Evolutionary conservation across 441 rosid genomes (phyloP).

Genomic region (Gossypium schwendimanii): DNA sequence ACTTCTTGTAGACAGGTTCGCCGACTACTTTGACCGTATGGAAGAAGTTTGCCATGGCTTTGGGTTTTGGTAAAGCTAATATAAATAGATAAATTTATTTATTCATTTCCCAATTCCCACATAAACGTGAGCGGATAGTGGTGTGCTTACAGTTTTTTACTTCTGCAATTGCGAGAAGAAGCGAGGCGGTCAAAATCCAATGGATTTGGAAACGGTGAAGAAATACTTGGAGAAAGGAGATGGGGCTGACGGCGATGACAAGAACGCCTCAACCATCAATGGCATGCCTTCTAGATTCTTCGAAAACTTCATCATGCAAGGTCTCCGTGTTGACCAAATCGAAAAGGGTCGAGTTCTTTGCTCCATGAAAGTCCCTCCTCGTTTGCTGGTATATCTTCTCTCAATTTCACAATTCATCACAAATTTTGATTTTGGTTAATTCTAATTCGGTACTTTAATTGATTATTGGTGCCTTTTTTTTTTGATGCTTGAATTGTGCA

Average conservation of each 20-base stretch:
- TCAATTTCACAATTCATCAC: background rate
- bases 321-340: conserved; percentile 47
- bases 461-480: background rate
- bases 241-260: conserved; percentile 19
- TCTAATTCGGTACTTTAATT: background rate
- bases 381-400: conserved; percentile 46
- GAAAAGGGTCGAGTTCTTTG: conserved; percentile 73
- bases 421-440: background rate
- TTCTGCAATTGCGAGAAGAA: background rate
- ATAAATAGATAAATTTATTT: background rate
- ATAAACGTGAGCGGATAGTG: too few species aligned
- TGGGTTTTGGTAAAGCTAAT: background rate
- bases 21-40: background rate
- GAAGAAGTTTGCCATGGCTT: background rate
- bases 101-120: background rate
- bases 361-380: conserved; percentile 73
- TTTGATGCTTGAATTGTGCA: background rate
- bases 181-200: background rate
- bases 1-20: background rate
- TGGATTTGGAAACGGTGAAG: conserved; percentile 51
- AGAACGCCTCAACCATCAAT: conserved; percentile 24
- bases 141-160: too few species aligned
- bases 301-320: conserved; percentile 53
- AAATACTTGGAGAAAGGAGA: conserved; percentile 54
- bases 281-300: conserved; percentile 47